Percentiles rank a stretch among this genome's conserved stretches.
phyloP scores from a whole-genome alignment of 169 alveolate species.

The Babesia sp. region DNA sequence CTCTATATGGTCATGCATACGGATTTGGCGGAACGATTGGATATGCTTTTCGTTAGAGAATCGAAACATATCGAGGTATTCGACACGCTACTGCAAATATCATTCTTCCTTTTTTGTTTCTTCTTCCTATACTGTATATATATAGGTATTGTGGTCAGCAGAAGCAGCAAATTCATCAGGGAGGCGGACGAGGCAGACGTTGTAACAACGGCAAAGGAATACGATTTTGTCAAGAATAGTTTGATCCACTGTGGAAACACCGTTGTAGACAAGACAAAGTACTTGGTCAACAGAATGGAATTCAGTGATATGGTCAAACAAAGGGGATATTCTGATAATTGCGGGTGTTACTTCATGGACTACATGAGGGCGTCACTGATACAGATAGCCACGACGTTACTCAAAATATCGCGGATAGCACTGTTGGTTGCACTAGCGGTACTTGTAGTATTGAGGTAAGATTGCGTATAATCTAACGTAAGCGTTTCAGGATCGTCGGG shows the following conservation, averaged over 20 bases:
- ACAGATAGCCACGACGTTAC: slow-evolving; percentile 70
- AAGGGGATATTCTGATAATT: slow-evolving; percentile 72
- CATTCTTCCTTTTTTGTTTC: slow-evolving; percentile 62
- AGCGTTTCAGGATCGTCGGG: slow-evolving; percentile 38
- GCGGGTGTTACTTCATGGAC: slow-evolving; percentile 79
- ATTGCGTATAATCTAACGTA: neutral
- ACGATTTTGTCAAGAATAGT: slow-evolving; percentile 40
- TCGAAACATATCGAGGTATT: slow-evolving; percentile 64
- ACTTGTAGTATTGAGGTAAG: slow-evolving; percentile 67
- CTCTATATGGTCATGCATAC: slow-evolving; percentile 82
- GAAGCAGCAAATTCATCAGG: slow-evolving; percentile 67
- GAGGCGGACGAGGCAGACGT: slow-evolving; percentile 69
- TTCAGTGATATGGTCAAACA: slow-evolving; percentile 75
- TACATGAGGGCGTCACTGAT: slow-evolving; percentile 79
- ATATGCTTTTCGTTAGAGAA: slow-evolving; percentile 70
- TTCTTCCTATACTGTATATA: slow-evolving; percentile 40
- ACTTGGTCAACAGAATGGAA: slow-evolving; percentile 74
- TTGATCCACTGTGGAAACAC: slow-evolving; percentile 1
- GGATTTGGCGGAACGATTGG: slow-evolving; percentile 76
- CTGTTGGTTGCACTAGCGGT: slow-evolving; percentile 68
- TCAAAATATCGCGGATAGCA: slow-evolving; percentile 73
- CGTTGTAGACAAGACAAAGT: slow-evolving; percentile 58
- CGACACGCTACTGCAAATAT: slow-evolving; percentile 76
- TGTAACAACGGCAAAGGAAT: slow-evolving; percentile 41
- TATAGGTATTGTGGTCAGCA: slow-evolving; percentile 53